phyloP scores from a whole-genome alignment of 805 yeast species.

The Schwanniomyces pseudopolymorphus region DNA sequence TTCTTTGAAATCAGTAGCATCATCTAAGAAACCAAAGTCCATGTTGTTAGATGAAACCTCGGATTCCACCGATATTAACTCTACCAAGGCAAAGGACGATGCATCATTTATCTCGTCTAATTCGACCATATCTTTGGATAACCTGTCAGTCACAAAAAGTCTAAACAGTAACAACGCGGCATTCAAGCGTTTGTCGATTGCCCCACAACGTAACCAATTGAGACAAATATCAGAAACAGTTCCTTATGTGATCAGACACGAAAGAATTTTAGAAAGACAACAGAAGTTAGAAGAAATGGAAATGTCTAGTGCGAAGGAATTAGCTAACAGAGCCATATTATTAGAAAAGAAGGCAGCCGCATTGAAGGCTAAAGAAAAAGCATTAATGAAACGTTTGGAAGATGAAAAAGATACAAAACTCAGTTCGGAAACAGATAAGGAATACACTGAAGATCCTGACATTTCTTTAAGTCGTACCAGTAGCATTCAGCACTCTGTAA shows the following conservation, averaged over 20 bases:
- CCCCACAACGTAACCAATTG: conserved; percentile 58
- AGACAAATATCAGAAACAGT: conserved; percentile 81
- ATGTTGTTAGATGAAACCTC: conserved; percentile 37
- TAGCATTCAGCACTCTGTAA: conserved; percentile 13
- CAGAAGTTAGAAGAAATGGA: conserved; percentile 78
- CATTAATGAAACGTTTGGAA: conserved; percentile 45
- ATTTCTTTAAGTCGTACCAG: conserved; percentile 7
- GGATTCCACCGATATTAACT: conserved; percentile 15
- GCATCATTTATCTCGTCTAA: conserved; percentile 29
- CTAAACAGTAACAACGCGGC: conserved; percentile 26
- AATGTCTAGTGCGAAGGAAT: conserved; percentile 71
- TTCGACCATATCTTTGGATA: conserved; percentile 28
- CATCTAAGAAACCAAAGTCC: conserved; percentile 25
- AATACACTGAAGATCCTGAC: conserved; percentile 4
- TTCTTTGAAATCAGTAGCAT: conserved; percentile 19
- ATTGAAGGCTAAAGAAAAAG: conserved; percentile 63
- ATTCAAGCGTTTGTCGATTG: conserved; percentile 45
- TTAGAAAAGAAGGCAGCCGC: conserved; percentile 74
- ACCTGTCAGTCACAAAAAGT: conserved; percentile 11
- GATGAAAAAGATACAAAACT: conserved; percentile 16
- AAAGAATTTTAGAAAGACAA: conserved; percentile 70
- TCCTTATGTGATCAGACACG: conserved; percentile 80
- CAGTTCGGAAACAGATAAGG: conserved; percentile 1
- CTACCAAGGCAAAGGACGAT: conserved; percentile 27
- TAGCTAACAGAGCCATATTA: conserved; percentile 71